phyloP scores from a whole-genome alignment of 106 monocot species.

The Allium cepa region DNA sequence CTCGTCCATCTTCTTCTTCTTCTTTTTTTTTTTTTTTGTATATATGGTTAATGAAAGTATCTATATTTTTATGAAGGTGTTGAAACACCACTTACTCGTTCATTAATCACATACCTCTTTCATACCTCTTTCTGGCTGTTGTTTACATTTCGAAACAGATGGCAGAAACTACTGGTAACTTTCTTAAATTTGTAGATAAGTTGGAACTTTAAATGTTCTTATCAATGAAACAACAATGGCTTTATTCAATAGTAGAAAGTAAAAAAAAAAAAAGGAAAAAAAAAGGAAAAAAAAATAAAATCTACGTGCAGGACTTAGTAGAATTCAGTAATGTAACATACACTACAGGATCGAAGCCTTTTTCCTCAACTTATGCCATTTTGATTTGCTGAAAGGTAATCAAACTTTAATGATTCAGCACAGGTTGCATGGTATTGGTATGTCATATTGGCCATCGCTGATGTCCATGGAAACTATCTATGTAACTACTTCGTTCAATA shows the following conservation, averaged over 20 bases:
- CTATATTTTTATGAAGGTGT: conserved; percentile 20
- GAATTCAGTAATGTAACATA: no score
- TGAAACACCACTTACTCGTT: conserved; percentile 56
- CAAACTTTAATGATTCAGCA: background rate
- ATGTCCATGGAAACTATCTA: conserved; percentile 69
- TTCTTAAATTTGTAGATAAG: background rate
- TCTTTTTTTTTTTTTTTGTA: background rate
- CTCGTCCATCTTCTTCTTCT: no score
- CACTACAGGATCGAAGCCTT: no score
- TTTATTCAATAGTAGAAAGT: no score
- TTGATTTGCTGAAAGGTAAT: background rate
- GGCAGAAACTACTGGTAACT: conserved; percentile 25
- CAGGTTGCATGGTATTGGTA: conserved; percentile 87
- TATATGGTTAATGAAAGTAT: background rate
- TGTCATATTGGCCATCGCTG: conserved; percentile 40
- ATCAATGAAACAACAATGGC: no score
- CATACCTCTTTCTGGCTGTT: conserved; percentile 24
- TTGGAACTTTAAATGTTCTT: no score
- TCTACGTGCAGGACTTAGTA: no score
- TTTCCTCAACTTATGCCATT: background rate
- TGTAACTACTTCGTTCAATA: no score
- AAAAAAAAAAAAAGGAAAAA: no score
- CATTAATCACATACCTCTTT: conserved; percentile 48
- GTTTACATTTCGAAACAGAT: conserved; percentile 21
- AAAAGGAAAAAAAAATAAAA: no score